phyloP scores from a whole-genome alignment of 2,329 filamentous ascomycete species.

The Aspergillus tubingensis region DNA sequence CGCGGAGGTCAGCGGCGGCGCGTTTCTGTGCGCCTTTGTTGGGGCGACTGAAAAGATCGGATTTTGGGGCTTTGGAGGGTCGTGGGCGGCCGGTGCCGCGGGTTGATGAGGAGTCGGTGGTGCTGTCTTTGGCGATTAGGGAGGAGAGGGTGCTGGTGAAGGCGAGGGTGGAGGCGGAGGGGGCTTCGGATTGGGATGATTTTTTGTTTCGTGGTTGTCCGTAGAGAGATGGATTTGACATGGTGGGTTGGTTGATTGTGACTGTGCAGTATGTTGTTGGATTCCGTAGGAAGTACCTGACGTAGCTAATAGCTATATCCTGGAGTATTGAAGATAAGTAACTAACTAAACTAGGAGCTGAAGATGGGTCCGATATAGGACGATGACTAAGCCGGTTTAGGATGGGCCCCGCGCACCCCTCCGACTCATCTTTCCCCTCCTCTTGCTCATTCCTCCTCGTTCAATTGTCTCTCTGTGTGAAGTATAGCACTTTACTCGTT shows the following conservation, averaged over 20 bases:
- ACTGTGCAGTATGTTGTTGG: too few relatives aligned
- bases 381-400: constrained; percentile 13
- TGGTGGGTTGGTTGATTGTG: neutral
- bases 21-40: constrained; percentile 65
- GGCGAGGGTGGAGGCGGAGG: constrained; percentile 71
- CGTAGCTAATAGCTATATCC: too few relatives aligned
- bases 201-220: constrained; percentile 68
- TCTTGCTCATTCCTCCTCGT: neutral
- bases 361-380: constrained; percentile 4
- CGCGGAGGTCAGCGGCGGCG: constrained; percentile 58
- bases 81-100: constrained; percentile 44
- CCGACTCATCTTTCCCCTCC: constrained; percentile 9
- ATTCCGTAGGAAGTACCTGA: too few relatives aligned
- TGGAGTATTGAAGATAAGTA: neutral
- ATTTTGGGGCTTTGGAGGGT: constrained; percentile 56
- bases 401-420: constrained; percentile 3
- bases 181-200: constrained; percentile 50
- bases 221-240: constrained; percentile 60
- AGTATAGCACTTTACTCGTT: neutral
- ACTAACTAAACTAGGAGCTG: neutral
- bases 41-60: constrained; percentile 68
- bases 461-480: neutral
- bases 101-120: constrained; percentile 46
- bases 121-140: constrained; percentile 63
- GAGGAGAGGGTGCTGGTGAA: constrained; percentile 88